Percentiles rank a stretch among this genome's conserved stretches.
phyloP scores from a whole-genome alignment of 106 monocot genomes.

The Alisma plantagoaquatica region DNA sequence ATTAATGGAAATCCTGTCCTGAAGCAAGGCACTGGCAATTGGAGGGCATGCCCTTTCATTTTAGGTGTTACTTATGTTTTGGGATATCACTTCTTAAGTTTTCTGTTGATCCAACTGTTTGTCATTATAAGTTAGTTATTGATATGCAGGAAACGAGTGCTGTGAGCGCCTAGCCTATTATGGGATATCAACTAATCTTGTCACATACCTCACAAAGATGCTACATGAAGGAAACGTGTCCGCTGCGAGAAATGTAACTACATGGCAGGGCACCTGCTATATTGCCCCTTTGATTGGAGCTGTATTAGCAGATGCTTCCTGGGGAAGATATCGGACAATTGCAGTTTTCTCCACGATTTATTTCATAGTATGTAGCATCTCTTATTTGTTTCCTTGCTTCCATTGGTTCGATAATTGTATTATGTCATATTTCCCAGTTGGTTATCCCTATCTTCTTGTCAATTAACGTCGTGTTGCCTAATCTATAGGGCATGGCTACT shows the following conservation, averaged over 20 bases:
- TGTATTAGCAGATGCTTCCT: conserved; percentile 85
- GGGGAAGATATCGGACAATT: conserved; percentile 90
- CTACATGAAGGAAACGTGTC: conserved; percentile 68
- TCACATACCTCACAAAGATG: conserved; percentile 62
- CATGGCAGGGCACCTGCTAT: conserved; percentile 92
- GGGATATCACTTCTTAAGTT: not conserved
- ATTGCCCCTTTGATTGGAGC: conserved; percentile 80
- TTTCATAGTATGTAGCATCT: conserved; percentile 44
- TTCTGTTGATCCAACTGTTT: not conserved
- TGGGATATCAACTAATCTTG: conserved; percentile 78
- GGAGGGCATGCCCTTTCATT: conserved; percentile 29
- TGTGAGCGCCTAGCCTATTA: conserved; percentile 90
- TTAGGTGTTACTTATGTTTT: conserved; percentile 10
- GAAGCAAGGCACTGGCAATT: conserved; percentile 20
- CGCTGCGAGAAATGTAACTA: conserved; percentile 84
- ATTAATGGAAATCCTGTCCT: conserved; percentile 16
- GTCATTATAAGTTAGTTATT: not conserved
- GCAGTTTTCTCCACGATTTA: conserved; percentile 77
- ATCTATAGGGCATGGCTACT: conserved; percentile 58
- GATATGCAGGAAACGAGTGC: conserved; percentile 54
- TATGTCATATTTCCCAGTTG: not conserved
- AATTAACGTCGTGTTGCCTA: not conserved
- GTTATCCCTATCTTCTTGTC: not conserved
- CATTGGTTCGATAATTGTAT: not conserved
- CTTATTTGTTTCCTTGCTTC: not conserved